Percentiles rank a stretch among this genome's conserved stretches.
These are phyloP conservation scores for Agrocybe pediades DNA, from an alignment of 768 basidiomycete species.

Conservation along the genomic window DNA sequence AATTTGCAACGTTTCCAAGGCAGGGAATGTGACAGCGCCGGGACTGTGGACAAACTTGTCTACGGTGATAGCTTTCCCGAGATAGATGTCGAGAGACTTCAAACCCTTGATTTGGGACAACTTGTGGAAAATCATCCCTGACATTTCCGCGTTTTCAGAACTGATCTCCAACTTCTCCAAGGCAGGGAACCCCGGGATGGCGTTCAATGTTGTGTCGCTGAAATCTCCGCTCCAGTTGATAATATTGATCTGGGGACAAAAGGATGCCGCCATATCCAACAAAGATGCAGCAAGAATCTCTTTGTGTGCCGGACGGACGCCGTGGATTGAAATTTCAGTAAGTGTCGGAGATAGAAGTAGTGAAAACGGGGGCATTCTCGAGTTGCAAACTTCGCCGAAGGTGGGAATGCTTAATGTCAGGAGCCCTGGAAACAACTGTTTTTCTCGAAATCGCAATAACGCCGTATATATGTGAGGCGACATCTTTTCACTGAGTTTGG, in stretches of 20 bases:
- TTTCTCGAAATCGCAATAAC: not conserved
- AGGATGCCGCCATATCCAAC: not conserved
- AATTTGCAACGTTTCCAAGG: not conserved
- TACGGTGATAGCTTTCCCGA: not conserved
- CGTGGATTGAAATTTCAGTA: not conserved
- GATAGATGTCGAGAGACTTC: not conserved
- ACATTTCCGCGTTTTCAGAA: not conserved
- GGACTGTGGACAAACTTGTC: not conserved
- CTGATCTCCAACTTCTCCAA: not conserved
- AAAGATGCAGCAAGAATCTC: not conserved
- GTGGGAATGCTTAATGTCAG: not conserved
- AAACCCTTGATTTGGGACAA: not conserved
- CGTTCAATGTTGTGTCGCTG: not conserved
- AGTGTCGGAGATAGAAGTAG: not conserved
- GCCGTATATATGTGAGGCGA: slow-evolving; percentile 4
- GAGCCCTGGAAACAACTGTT: not conserved
- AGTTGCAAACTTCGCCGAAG: not conserved
- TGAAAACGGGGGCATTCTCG: not conserved
- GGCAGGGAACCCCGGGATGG: not conserved
- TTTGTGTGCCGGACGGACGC: too few species aligned
- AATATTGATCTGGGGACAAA: not conserved
- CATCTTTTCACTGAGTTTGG: not conserved
- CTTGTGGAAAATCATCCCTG: not conserved
- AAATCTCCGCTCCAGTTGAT: not conserved
- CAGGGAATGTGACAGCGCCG: not conserved